Evolutionary conservation across 2,329 filamentous ascomycete genomes (phyloP), one percentile per base, ranked within the genome.

Genomic region (Dothideomycetidae sp.): DNA sequence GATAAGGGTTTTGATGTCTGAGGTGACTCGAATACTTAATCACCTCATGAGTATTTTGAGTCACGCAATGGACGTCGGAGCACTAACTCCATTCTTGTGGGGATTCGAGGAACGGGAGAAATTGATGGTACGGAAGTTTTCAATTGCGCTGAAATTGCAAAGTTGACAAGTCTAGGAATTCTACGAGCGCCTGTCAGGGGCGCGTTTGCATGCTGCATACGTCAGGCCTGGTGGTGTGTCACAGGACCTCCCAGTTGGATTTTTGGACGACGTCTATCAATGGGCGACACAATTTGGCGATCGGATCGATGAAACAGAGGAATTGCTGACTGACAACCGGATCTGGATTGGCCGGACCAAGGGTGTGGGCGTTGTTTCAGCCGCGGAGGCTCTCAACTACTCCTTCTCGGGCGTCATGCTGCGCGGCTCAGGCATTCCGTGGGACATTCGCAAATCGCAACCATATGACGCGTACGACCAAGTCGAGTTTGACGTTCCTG

Each of bases 101-200:
- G 90, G 90, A 44, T 98, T 98, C 60, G 90, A 98, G 66, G 90
- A 98, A 68, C 82, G 90, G 71, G 90, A 98, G 68, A 98, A 98
- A 73, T 72, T 98, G 42, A 98, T 98, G 92, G 88, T 94, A 70
- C 57, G 74, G 55, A 19, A 12, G 17, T 28, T 12, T 18, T 14
- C 31, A 17, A 29, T 31, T 32, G 14, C 5, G 9, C 11, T 5
- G 37, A 19, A 28, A 50, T 40, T 31, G 33, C 12, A 10, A 29
- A 21, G 29, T 35, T 45, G 33, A 42, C 32, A 11, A 30, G 37
- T 29, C 31, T 44, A 96, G 88, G 90, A 98, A 77, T 98, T 98
- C 67, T 98, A 98, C 61, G 90, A 98, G 64, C 85, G 90, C 68
- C 92, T 98, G 42, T 98, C 90, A 29, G 90, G 90, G 58, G 90